Evolutionary conservation across 768 basidiomycete genomes (phyloP), one percentile per base, ranked within the genome.

Genomic region (Boletus patriciae): DNA sequence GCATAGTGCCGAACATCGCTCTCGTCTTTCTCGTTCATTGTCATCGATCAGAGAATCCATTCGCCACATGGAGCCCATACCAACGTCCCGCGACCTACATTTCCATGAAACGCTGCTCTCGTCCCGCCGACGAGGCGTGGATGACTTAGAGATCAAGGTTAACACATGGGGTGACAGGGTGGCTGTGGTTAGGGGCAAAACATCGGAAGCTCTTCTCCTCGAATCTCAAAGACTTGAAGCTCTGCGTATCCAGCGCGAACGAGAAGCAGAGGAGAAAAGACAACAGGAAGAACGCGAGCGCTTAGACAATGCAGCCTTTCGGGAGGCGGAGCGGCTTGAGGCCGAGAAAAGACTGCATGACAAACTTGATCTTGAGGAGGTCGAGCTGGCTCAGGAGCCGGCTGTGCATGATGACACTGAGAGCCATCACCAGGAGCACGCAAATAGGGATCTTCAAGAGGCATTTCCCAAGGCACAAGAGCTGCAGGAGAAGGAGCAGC

Each of bases 1-100:
- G 21, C 60, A 74, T 46, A 64, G 71, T 46, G 59, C 73, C 44
- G 54, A 66, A 4, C 70, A 76, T 64, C 72, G 75, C 62, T 59
- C 70, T 53, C 65, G 68, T 31, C 73, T 83, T 58, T 69, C 76
- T 13, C 75, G 77, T 23, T 81, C 81, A 0, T 72, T 88, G 42
- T 79, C 82, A 18, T 73, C 78, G 7, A 76, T 85, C 43, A 84
- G 80, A 19, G 80, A 83, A 43, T 69, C 82, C 3, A 72, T 90
- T 19, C 77, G 77, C 19, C 73, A 70, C 23, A 83, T 92, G 76
- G 82, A 86, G n/a, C 62, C 74, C 33, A 58, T 70, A 10, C 77
- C 83, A 34, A 72, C 74, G 43, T 67, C 73, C 2, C 69, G 74
- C 31, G 83, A 85, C 50, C 52, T 73, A 18, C 65, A 74, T 41